Conservation (phyloP, 208 protist genomes). For the Leishmania aethiopica region DNA sequence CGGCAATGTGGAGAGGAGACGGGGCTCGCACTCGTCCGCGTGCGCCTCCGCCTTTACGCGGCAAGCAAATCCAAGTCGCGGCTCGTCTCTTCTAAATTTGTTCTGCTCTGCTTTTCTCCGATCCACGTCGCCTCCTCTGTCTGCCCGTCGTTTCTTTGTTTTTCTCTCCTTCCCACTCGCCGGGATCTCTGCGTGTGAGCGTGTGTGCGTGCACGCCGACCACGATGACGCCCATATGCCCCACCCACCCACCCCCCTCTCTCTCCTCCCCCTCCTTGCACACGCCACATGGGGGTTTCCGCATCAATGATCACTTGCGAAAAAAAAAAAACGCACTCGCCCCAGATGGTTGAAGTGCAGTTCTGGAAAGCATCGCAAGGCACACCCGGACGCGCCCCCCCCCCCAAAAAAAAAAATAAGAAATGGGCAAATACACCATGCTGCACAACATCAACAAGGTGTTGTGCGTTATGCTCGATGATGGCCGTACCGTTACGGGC, state of each 20-base stretch:
- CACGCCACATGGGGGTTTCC: background rate
- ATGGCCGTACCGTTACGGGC: constrained; percentile 74
- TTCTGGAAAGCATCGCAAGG: background rate
- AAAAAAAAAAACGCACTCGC: background rate
- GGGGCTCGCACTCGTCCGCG: background rate
- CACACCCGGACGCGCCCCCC: background rate
- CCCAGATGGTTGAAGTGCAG: background rate
- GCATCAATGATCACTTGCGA: background rate
- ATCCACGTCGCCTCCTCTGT: background rate
- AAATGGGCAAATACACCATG: constrained; percentile 78
- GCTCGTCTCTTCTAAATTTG: background rate
- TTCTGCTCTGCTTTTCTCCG: too few species aligned
- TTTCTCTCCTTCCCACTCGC: background rate
- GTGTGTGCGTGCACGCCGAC: background rate
- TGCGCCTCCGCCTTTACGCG: background rate
- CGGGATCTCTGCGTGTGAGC: background rate
- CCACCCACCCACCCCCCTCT: background rate
- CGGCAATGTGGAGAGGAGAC: too few species aligned
- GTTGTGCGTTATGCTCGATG: constrained; percentile 67
- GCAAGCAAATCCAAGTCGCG: background rate
- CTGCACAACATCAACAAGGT: constrained; percentile 85
- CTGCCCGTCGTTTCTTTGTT: background rate
- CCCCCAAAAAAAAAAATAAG: background rate
- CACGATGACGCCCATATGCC: background rate
- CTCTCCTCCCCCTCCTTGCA: background rate